A percentile compares a stretch with the other conserved stretches of the same genome.
Evolutionary conservation across 225 moss, liverwort and hornwort species (phyloP).

Genomic region (Pleurozium schreberi): DNA sequence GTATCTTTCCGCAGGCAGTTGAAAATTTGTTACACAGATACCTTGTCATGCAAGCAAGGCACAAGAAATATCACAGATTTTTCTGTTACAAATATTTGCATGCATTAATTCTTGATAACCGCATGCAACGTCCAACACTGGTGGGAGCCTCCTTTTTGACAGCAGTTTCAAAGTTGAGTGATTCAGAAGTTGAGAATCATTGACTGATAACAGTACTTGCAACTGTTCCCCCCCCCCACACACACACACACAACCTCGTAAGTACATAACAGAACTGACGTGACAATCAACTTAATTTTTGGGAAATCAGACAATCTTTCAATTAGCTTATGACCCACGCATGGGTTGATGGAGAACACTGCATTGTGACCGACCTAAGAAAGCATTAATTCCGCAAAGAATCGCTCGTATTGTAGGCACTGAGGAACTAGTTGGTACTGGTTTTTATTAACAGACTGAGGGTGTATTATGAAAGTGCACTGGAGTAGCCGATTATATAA

Average conservation of each 20-base stretch:
- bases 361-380: background rate
- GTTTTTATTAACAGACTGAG: background rate
- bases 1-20: background rate
- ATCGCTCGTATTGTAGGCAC: background rate
- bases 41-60: background rate
- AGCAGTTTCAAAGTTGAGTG: background rate
- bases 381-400: background rate
- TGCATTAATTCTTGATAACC: background rate
- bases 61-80: background rate
- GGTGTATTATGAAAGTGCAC: too few relatives aligned
- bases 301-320: background rate
- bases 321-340: background rate
- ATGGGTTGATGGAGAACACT: background rate
- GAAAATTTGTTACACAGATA: background rate
- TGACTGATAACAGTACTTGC: background rate
- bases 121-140: background rate
- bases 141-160: background rate
- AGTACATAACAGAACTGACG: background rate
- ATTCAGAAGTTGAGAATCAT: background rate
- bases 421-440: background rate
- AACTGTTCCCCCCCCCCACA: background rate
- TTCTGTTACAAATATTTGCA: background rate
- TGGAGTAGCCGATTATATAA: background rate
- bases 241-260: background rate
- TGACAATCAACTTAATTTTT: background rate